A percentile compares a stretch with the other conserved stretches of the same genome.
phyloP scores from a whole-genome alignment of 2,329 filamentous ascomycete species.

The Fusarium redolens region DNA sequence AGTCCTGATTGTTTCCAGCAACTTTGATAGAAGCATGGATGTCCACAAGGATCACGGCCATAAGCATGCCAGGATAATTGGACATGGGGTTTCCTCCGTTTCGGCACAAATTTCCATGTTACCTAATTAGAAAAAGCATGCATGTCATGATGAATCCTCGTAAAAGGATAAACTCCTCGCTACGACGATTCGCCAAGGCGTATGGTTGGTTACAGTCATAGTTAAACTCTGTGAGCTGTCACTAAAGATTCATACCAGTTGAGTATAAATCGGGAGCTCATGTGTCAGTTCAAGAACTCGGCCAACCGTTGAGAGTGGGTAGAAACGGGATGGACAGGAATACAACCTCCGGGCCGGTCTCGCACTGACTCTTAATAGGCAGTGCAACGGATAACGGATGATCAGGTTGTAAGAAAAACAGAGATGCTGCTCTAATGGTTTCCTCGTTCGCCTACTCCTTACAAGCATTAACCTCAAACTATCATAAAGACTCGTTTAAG shows the following conservation, averaged over 20 bases:
- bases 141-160: background rate
- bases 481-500: slow-evolving; percentile 1
- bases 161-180: background rate
- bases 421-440: slow-evolving; percentile 4
- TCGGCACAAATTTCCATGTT: slow-evolving; percentile 22
- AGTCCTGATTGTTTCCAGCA: slow-evolving; percentile 16
- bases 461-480: slow-evolving; percentile 11
- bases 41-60: slow-evolving; percentile 23
- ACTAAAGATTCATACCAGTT: background rate
- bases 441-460: slow-evolving; percentile 12
- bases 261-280: background rate
- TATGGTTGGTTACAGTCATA: background rate
- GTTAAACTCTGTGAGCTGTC: background rate
- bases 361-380: slow-evolving; percentile 4
- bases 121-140: slow-evolving; percentile 7
- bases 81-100: slow-evolving; percentile 18
- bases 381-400: background rate
- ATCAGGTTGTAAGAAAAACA: background rate
- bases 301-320: slow-evolving; percentile 1
- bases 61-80: slow-evolving; percentile 20
- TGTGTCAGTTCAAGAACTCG: background rate
- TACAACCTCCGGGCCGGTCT: slow-evolving; percentile 9
- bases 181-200: background rate
- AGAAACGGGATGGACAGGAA: slow-evolving; percentile 6
- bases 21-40: slow-evolving; percentile 37